Evolutionary conservation across 1,284 basidiomycete genomes (phyloP).

Genomic region (Cutaneotrichosporon mucoides): DNA sequence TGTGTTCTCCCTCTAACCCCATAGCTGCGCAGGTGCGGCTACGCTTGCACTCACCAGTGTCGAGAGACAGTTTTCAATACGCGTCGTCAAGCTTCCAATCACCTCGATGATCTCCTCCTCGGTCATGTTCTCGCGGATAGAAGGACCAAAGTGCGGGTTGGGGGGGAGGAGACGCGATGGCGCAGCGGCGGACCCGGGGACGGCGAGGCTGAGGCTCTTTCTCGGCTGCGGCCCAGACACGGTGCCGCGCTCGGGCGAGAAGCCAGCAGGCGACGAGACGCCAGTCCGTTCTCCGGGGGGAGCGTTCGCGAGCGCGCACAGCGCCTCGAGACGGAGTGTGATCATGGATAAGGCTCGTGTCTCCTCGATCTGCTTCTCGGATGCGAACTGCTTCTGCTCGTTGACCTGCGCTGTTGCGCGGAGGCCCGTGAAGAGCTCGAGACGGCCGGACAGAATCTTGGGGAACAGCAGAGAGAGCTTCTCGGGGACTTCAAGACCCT

Average conservation of each 20-base stretch:
- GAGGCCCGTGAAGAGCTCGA: conserved; percentile 57
- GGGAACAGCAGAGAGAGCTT: conserved; percentile 82
- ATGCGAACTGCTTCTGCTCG: conserved; percentile 53
- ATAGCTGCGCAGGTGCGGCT: no score
- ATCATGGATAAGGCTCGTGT: conserved; percentile 71
- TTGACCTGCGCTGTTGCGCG: conserved; percentile 51
- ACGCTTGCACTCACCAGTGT: conserved; percentile 51
- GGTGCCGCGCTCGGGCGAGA: conserved; percentile 53
- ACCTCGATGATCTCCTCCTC: conserved; percentile 71
- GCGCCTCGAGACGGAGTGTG: conserved; percentile 76
- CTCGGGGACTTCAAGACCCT: conserved; percentile 89
- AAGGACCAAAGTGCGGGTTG: conserved; percentile 55
- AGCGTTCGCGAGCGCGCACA: conserved; percentile 58
- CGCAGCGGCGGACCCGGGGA: not conserved
- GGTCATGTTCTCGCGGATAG: conserved; percentile 65
- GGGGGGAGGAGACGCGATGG: not conserved
- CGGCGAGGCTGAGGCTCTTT: not conserved
- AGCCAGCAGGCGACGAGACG: not conserved
- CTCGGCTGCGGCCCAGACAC: not conserved
- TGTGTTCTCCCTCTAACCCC: no score
- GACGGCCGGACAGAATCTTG: conserved; percentile 66
- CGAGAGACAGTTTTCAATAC: conserved; percentile 75
- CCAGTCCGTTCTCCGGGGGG: conserved; percentile 7
- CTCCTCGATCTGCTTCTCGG: conserved; percentile 68
- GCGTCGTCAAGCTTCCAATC: conserved; percentile 67